Conservation (phyloP, 305 asterid species). For the Ajuga reptans region DNA sequence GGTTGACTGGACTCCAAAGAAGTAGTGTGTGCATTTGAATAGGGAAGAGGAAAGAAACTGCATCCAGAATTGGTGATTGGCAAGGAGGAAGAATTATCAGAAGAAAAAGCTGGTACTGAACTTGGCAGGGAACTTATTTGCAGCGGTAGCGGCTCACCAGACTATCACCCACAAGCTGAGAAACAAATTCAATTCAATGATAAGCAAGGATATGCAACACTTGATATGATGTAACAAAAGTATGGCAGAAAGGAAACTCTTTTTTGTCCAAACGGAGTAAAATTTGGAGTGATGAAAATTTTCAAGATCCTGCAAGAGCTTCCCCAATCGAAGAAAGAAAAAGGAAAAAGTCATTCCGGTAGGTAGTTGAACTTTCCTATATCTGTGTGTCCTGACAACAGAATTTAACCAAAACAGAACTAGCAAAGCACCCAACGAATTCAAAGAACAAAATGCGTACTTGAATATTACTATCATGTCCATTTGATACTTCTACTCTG, state of each 20-base stretch:
- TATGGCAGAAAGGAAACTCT: not conserved
- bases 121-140: conserved; percentile 31
- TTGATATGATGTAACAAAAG: not conserved
- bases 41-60: conserved; percentile 33
- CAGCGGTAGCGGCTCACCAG: conserved; percentile 45
- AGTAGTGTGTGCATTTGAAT: conserved; percentile 23
- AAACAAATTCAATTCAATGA: not conserved
- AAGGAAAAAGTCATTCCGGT: not conserved
- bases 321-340: not conserved
- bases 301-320: not conserved
- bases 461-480: not conserved
- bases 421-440: not conserved
- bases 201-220: conserved; percentile 8
- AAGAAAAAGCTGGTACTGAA: conserved; percentile 25
- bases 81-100: conserved; percentile 19
- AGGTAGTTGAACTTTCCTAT: not conserved
- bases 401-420: not conserved
- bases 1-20: conserved; percentile 18
- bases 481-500: not conserved
- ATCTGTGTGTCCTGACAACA: not conserved
- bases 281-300: not conserved
- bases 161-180: conserved; percentile 42
- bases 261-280: not conserved
- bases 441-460: not conserved
- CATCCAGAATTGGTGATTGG: conserved; percentile 19